A percentile compares a stretch with the other conserved stretches of the same genome.
Conservation (phyloP, 1,139 yeast genomes). For the Debaryomycetaceae sp. region DNA sequence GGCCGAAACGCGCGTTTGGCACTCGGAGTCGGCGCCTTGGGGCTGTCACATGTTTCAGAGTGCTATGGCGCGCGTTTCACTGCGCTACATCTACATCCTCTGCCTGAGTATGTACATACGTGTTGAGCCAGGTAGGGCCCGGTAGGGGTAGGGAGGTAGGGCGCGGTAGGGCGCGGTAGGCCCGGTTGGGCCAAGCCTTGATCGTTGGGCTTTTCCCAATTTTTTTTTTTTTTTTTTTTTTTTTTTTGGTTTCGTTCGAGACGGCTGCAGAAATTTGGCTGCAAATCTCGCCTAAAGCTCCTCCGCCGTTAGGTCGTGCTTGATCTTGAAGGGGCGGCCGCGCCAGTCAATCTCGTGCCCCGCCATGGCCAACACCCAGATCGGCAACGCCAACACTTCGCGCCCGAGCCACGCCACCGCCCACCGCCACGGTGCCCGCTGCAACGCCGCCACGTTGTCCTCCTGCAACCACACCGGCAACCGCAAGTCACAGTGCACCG, state of each 20-base stretch:
- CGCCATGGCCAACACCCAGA: conserved; percentile 76
- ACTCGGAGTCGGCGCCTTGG: too few relatives aligned
- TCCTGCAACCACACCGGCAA: conserved; percentile 29
- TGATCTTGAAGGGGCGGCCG: conserved; percentile 68
- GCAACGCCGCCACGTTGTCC: conserved; percentile 12
- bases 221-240: conserved; percentile 2
- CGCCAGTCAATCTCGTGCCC: conserved; percentile 85
- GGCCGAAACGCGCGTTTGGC: too few relatives aligned
- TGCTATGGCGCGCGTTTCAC: too few relatives aligned
- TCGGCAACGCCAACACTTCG: conserved; percentile 74
- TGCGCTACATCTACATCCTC: too few relatives aligned
- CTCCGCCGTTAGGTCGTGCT: conserved; percentile 73
- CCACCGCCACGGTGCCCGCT: conserved; percentile 21
- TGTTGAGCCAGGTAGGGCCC: too few relatives aligned
- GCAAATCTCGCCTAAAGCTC: conserved; percentile 44
- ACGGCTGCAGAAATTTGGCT: too few relatives aligned
- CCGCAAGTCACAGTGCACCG: conserved; percentile 12
- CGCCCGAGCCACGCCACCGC: conserved; percentile 56
- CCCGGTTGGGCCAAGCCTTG: too few relatives aligned
- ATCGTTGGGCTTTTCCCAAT: conserved; percentile 3
- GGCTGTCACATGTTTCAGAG: too few relatives aligned
- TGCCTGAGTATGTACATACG: too few relatives aligned
- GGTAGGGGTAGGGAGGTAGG: too few relatives aligned
- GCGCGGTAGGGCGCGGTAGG: too few relatives aligned
- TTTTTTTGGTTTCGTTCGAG: background rate